Evolutionary conservation across 2,329 filamentous ascomycete species (phyloP), one percentile per base, ranked within the genome.

Genomic region (Trichophaea hybrida): DNA sequence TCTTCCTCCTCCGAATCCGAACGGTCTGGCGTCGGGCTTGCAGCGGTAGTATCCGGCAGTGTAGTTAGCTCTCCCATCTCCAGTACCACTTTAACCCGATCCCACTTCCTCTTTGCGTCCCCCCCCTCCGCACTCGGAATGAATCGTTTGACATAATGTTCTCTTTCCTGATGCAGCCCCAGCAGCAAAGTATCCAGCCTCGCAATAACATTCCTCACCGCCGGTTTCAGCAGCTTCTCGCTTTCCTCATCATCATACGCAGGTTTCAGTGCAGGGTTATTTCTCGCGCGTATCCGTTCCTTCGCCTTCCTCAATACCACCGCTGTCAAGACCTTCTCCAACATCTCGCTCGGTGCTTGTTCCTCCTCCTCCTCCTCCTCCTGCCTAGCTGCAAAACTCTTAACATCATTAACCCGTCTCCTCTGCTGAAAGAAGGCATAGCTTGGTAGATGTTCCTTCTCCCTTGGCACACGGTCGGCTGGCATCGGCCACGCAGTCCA

Each of bases 401-500:
- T 10, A 10, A 15, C 38, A 43, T 51, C 48, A 24, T 24, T 13
- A 24, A 13, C n/a, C n/a, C 8, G 4, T 24, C 12, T 17, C 48
- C 31, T 51, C 48, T 32, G 13, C 31, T 12, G 34, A 31, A 33
- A 7, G 7, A n/a, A n/a, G n/a, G 5, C 37, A 37, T 53, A 70
- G 62, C 70, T 74, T 65, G 74, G 75, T 55, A 75, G 70, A 38
- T 57, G 62, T 62, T 86, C 78, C 17, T 74, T 74, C 12, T 76
- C 74, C 13, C 75, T 73, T 1, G 86, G 86, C 6, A 93, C 81
- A 32, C 77, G 73, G 6, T 75, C 73, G 4, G 79, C 75, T 17
- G 76, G 76, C 68, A 94, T 71, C 4, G 91, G 91, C 91, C 91
- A 96, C 0, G 89, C 86, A 15, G 86, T 87, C 90, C 91, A 96